phyloP scores from a whole-genome alignment of 352 stramenopile genomes.

The Globisporangium nagaii region DNA sequence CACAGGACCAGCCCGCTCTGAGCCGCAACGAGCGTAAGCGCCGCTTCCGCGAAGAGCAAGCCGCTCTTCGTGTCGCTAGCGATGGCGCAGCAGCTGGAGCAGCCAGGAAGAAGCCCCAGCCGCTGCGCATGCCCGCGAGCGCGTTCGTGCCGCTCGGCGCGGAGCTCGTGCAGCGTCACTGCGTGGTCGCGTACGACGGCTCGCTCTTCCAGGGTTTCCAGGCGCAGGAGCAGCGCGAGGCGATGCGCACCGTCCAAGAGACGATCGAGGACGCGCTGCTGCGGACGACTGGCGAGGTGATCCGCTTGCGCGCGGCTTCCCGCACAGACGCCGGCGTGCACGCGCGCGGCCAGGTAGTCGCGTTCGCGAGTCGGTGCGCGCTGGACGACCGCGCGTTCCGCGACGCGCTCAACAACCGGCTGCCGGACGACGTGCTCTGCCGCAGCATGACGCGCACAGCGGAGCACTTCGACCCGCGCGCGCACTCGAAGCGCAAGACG shows the following conservation, averaged over 20 bases:
- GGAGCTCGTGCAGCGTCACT: conserved; percentile 20
- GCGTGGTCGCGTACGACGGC: conserved; percentile 74
- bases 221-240: conserved; percentile 49
- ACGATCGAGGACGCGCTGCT: conserved; percentile 62
- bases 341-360: conserved; percentile 84
- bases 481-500: conserved; percentile 43
- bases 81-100: background rate
- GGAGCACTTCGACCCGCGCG: conserved; percentile 42
- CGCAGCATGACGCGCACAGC: conserved; percentile 19
- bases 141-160: conserved; percentile 37
- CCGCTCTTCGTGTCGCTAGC: background rate
- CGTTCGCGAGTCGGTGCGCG: conserved; percentile 77
- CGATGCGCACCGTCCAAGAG: conserved; percentile 64
- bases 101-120: conserved; percentile 8
- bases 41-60: conserved; percentile 5
- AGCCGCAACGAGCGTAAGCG: conserved; percentile 11
- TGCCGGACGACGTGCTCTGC: conserved; percentile 58
- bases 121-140: conserved; percentile 32
- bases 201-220: conserved; percentile 75
- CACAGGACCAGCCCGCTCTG: background rate
- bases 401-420: conserved; percentile 66
- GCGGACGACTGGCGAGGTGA: conserved; percentile 58
- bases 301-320: conserved; percentile 83
- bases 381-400: conserved; percentile 40
- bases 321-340: conserved; percentile 93